A percentile compares a stretch with the other conserved stretches of the same genome.
Conservation (phyloP, 768 basidiomycete species). For the Suillus alpinus region DNA sequence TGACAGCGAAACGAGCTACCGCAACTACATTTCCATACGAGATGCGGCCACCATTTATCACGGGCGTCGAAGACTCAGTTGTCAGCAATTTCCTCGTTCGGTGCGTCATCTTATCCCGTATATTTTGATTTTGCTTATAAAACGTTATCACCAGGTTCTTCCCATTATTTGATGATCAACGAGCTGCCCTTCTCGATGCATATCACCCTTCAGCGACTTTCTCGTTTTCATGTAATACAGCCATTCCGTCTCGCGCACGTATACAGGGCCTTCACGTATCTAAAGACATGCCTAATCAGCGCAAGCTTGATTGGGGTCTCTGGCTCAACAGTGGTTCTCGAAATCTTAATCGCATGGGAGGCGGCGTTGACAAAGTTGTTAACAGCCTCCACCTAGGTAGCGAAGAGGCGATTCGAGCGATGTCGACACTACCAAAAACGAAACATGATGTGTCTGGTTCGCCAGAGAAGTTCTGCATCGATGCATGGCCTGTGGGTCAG, state of each 20-base stretch:
- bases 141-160: constrained; percentile 61
- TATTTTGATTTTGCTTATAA: constrained; percentile 7
- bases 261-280: constrained; percentile 65
- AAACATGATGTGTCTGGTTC: constrained; percentile 79
- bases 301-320: constrained; percentile 72
- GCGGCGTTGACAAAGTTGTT: constrained; percentile 59
- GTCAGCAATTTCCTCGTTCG: constrained; percentile 78
- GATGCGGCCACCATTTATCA: constrained; percentile 71
- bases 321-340: constrained; percentile 72
- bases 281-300: constrained; percentile 75
- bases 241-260: constrained; percentile 75
- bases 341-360: constrained; percentile 69
- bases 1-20: constrained; percentile 40
- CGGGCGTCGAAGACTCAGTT: constrained; percentile 65
- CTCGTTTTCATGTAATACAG: constrained; percentile 83
- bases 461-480: constrained; percentile 81
- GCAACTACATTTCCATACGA: constrained; percentile 76
- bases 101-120: constrained; percentile 38
- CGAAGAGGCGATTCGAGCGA: constrained; percentile 57
- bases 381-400: constrained; percentile 71
- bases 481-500: constrained; percentile 75
- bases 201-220: constrained; percentile 90
- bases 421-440: constrained; percentile 69
- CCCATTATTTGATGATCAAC: constrained; percentile 75
- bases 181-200: constrained; percentile 60